Conservation (phyloP, 148 eudicot species). For the Fagopyrum tataricum region DNA sequence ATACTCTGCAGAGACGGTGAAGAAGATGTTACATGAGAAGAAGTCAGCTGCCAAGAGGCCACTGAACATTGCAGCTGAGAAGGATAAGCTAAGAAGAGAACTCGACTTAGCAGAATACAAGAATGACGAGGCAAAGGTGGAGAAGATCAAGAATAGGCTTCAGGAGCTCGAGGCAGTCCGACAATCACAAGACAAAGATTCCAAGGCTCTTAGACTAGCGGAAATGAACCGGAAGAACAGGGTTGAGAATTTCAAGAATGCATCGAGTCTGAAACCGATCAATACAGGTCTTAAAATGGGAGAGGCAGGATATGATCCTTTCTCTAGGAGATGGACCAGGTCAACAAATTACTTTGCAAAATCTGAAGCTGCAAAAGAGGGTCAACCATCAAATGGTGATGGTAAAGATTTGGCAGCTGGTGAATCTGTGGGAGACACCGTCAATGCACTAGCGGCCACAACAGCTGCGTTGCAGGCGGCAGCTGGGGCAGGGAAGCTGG, state of each 20-base stretch:
- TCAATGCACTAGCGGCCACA: conserved; percentile 41
- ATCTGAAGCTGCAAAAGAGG: conserved; percentile 30
- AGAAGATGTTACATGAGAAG: conserved; percentile 90
- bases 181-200: conserved; percentile 53
- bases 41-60: conserved; percentile 88
- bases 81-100: conserved; percentile 72
- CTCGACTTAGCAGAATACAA: conserved; percentile 73
- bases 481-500: conserved; percentile 88
- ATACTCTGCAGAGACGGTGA: conserved; percentile 91
- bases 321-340: conserved; percentile 97
- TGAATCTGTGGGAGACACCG: conserved; percentile 10
- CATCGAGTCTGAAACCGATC: conserved; percentile 65
- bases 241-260: conserved; percentile 87
- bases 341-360: conserved; percentile 75
- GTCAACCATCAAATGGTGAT: conserved; percentile 15
- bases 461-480: conserved; percentile 85
- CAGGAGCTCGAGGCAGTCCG: conserved; percentile 70
- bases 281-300: conserved; percentile 63
- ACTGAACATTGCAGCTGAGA: conserved; percentile 90
- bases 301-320: conserved; percentile 96
- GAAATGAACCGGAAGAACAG: conserved; percentile 90
- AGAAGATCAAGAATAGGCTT: conserved; percentile 64
- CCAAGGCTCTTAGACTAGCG: conserved; percentile 67
- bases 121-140: conserved; percentile 66
- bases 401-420: conserved; percentile 20